Evolutionary conservation across 2,329 filamentous ascomycete species (phyloP).

Genomic region (Alternaria sp.): DNA sequence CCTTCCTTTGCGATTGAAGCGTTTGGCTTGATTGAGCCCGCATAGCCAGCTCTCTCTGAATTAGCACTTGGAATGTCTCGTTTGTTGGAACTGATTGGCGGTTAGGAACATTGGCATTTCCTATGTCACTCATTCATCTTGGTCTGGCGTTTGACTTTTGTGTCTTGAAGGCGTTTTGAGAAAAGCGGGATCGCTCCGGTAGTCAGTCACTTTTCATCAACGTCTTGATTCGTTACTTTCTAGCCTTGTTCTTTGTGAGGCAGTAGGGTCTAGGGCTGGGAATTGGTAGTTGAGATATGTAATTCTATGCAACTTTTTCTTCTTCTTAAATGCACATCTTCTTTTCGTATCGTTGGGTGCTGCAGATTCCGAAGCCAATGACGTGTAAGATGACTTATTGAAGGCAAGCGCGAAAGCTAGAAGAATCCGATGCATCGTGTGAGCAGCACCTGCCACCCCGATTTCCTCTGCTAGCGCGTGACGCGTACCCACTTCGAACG

Average conservation of each 20-base stretch:
- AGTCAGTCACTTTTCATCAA: slow-evolving; percentile 5
- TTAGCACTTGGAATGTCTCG: background rate
- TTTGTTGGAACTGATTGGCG: background rate
- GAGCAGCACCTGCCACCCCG: background rate
- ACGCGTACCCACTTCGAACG: background rate
- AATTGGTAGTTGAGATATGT: background rate
- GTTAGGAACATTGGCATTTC: background rate
- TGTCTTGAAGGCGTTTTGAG: slow-evolving; percentile 1
- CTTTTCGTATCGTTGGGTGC: too few relatives aligned
- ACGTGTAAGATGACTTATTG: too few relatives aligned
- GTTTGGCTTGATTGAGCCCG: background rate
- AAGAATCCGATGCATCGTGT: background rate
- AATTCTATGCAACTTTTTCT: background rate
- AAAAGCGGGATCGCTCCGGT: slow-evolving; percentile 11
- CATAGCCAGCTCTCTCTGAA: background rate
- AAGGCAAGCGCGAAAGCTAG: too few relatives aligned
- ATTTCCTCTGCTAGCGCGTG: background rate
- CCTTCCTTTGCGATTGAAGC: slow-evolving; percentile 9
- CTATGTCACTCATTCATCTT: background rate
- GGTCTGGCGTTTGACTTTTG: background rate
- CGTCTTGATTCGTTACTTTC: background rate
- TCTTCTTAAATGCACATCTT: too few relatives aligned
- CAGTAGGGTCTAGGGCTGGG: background rate
- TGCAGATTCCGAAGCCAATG: too few relatives aligned
- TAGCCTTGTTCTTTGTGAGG: background rate